These are phyloP conservation scores for Vickermania spadyakhi DNA, from an alignment of 208 protist genomes.

Conservation along the genomic window DNA sequence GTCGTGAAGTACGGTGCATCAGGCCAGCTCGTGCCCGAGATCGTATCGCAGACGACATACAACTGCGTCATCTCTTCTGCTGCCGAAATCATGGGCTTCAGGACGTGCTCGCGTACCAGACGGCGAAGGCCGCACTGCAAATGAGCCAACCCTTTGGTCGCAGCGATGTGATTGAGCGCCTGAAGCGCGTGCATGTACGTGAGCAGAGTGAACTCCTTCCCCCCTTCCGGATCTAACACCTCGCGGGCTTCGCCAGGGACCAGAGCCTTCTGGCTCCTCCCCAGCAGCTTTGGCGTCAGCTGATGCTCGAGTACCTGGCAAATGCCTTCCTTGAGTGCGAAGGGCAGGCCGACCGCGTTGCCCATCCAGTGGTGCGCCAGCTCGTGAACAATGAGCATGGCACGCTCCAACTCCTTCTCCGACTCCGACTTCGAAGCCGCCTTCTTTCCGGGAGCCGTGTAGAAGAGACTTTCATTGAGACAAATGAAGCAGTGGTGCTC, in stretches of 20 bases:
- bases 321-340: slow-evolving; percentile 82
- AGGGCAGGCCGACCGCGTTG: slow-evolving; percentile 72
- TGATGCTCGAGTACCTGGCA: slow-evolving; percentile 71
- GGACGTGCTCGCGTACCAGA: slow-evolving; percentile 20
- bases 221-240: background rate
- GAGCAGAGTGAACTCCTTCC: slow-evolving; percentile 58
- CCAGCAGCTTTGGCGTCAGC: slow-evolving; percentile 38
- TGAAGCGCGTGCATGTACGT: slow-evolving; percentile 51
- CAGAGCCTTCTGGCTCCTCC: slow-evolving; percentile 16
- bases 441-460: background rate
- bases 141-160: slow-evolving; percentile 18
- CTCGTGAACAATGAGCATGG: slow-evolving; percentile 80
- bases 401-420: slow-evolving; percentile 17
- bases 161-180: slow-evolving; percentile 24
- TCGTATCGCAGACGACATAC: background rate
- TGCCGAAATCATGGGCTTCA: slow-evolving; percentile 2
- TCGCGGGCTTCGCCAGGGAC: slow-evolving; percentile 1
- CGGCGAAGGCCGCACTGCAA: slow-evolving; percentile 21
- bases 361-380: slow-evolving; percentile 81
- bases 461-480: slow-evolving; percentile 64
- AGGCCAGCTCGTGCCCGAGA: background rate
- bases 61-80: slow-evolving; percentile 8
- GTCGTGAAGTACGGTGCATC: background rate
- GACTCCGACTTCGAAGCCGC: background rate
- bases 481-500: slow-evolving; percentile 82